These are phyloP conservation scores for Tetrapyrgos nigripes DNA, from an alignment of 1,284 basidiomycete species.

Conservation along the genomic window DNA sequence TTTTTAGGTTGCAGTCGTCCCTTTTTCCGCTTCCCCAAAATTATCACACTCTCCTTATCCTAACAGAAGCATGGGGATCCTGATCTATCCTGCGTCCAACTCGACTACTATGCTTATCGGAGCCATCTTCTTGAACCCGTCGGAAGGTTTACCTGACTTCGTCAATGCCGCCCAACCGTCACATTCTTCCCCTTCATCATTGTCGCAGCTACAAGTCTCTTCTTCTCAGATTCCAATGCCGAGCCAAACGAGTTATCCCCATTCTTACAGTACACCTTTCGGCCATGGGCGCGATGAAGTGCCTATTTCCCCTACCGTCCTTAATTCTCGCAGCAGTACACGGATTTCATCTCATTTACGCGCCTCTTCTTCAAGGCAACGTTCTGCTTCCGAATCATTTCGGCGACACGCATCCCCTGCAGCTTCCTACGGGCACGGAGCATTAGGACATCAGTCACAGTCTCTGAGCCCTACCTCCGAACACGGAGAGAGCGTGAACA, in stretches of 20 bases:
- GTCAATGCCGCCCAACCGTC: constrained; percentile 28
- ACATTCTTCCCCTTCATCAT: not conserved
- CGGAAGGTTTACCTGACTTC: constrained; percentile 59
- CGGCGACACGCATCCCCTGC: not conserved
- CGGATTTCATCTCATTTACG: not conserved
- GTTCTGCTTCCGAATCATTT: not conserved
- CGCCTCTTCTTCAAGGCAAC: not conserved
- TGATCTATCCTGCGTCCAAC: constrained; percentile 64
- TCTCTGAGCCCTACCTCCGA: not conserved
- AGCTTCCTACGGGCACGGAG: not conserved
- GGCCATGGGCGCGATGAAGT: constrained; percentile 3
- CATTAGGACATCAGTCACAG: not conserved
- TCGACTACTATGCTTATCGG: constrained; percentile 63
- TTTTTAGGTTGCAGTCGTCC: constrained; percentile 59
- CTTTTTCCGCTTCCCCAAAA: constrained; percentile 31
- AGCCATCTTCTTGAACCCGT: constrained; percentile 52
- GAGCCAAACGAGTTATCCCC: not conserved
- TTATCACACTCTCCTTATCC: constrained; percentile 2
- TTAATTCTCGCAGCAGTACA: constrained; percentile 6
- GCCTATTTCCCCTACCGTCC: constrained; percentile 17
- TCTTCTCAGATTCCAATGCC: not conserved
- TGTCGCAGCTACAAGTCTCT: constrained; percentile 24
- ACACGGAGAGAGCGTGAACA: not conserved
- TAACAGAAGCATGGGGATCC: constrained; percentile 50
- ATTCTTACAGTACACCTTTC: constrained; percentile 1